These are phyloP conservation scores for Lathyrus oleraceus DNA, from an alignment of 306 rosid genomes.

Conservation along the genomic window DNA sequence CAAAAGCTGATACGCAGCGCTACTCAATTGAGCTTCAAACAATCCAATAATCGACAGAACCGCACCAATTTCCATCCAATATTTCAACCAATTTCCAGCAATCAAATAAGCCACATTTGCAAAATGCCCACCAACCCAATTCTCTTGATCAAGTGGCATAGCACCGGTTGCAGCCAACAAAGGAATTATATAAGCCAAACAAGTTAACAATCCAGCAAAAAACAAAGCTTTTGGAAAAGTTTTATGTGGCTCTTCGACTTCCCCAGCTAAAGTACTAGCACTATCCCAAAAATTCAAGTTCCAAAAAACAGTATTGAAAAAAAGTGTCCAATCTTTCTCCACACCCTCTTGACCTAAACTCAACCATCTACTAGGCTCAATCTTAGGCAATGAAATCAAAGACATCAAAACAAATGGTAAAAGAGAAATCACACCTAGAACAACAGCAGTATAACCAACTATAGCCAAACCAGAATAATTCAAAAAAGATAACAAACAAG, in stretches of 20 bases:
- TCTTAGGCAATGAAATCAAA: conserved; percentile 51
- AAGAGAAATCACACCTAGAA: conserved; percentile 53
- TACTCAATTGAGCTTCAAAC: conserved; percentile 75
- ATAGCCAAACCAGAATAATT: conserved; percentile 60
- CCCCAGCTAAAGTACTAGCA: conserved; percentile 70
- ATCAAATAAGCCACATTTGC: conserved; percentile 60
- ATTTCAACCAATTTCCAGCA: conserved; percentile 74
- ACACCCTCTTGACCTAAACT: conserved; percentile 47
- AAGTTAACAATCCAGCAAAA: conserved; percentile 55
- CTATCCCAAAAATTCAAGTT: conserved; percentile 73
- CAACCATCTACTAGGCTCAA: conserved; percentile 57
- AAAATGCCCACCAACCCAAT: conserved; percentile 53
- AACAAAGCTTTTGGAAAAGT: conserved; percentile 64
- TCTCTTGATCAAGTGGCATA: conserved; percentile 40
- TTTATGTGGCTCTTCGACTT: conserved; percentile 52
- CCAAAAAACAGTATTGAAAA: conserved; percentile 64
- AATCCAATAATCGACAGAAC: conserved; percentile 65
- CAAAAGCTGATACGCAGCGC: conserved; percentile 69
- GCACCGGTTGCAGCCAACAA: conserved; percentile 55
- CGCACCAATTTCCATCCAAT: conserved; percentile 77
- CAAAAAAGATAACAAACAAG: conserved; percentile 48
- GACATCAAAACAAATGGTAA: conserved; percentile 55
- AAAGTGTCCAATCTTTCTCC: conserved; percentile 54
- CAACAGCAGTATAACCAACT: conserved; percentile 58
- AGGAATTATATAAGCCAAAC: conserved; percentile 49